These are phyloP conservation scores for Batrachochytrium dendrobatidis DNA, from an alignment of 371 early-diverging fungal species.

Conservation along the genomic window DNA sequence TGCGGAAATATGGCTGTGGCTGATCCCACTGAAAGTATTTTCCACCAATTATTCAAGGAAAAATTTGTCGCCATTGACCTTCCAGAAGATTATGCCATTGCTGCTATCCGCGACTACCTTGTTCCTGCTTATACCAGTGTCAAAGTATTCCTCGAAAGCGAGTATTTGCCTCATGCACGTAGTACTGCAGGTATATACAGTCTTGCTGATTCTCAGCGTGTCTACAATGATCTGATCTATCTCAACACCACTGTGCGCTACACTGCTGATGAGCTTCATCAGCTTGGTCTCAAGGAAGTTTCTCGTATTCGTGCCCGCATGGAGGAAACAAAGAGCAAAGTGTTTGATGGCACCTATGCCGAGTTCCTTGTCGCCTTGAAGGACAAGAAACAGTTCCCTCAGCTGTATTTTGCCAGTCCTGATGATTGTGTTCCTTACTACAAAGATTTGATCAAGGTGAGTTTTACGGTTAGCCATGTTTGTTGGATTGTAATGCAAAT, in stretches of 20 bases:
- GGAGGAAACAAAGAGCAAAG: conserved; percentile 19
- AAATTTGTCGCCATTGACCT: conserved; percentile 14
- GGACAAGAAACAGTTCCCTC: conserved; percentile 19
- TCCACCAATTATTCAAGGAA: conserved; percentile 10
- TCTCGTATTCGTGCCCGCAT: conserved; percentile 21
- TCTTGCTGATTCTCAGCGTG: conserved; percentile 19
- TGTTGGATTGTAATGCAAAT: too few relatives aligned
- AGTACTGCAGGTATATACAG: conserved; percentile 23
- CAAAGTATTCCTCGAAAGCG: conserved; percentile 25
- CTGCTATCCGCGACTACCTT: conserved; percentile 14
- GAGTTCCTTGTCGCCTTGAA: conserved; percentile 19
- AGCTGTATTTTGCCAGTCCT: conserved; percentile 12
- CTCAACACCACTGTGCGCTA: conserved; percentile 19
- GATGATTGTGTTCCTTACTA: conserved; percentile 18
- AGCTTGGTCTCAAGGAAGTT: conserved; percentile 25
- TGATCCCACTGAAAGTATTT: conserved; percentile 9
- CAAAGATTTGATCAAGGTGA: conserved; percentile 1
- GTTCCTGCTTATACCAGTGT: conserved; percentile 18
- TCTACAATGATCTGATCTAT: conserved; percentile 21
- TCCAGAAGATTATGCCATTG: conserved; percentile 14
- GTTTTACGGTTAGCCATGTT: too few relatives aligned
- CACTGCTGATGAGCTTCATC: conserved; percentile 30
- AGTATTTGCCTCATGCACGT: conserved; percentile 32
- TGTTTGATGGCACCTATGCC: conserved; percentile 25
- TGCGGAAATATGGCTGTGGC: conserved; percentile 11